These are phyloP conservation scores for Colletotrichum abscissum DNA, from an alignment of 2,329 filamentous ascomycete genomes.

Conservation along the genomic window DNA sequence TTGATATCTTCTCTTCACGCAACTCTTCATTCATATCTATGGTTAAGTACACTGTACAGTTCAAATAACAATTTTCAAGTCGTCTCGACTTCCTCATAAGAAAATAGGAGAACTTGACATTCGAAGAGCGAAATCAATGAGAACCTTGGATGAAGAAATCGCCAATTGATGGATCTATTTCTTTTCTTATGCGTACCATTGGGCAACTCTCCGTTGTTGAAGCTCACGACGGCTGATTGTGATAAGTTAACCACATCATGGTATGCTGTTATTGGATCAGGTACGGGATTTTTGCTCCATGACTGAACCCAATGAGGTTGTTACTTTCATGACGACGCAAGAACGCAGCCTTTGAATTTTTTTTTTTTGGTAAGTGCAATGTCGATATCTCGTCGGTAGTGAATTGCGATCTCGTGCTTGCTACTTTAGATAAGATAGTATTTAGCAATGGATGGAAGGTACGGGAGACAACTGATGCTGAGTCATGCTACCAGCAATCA, in stretches of 20 bases:
- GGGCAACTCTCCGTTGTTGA: neutral
- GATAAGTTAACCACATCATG: neutral
- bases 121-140: neutral
- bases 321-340: neutral
- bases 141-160: neutral
- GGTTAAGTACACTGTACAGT: neutral
- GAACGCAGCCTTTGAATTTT: neutral
- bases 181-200: neutral
- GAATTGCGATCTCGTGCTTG: neutral
- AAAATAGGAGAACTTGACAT: neutral
- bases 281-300: neutral
- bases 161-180: neutral
- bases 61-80: neutral
- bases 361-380: neutral
- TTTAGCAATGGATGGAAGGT: neutral
- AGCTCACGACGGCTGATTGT: neutral
- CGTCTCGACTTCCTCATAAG: neutral
- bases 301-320: neutral
- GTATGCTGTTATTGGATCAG: neutral
- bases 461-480: neutral
- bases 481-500: neutral
- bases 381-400: neutral
- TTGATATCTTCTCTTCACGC: neutral
- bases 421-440: neutral
- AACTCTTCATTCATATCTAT: neutral